Evolutionary conservation across 2,329 filamentous ascomycete species (phyloP), one percentile per base, ranked within the genome.

Genomic region (Phialophora chinensis): DNA sequence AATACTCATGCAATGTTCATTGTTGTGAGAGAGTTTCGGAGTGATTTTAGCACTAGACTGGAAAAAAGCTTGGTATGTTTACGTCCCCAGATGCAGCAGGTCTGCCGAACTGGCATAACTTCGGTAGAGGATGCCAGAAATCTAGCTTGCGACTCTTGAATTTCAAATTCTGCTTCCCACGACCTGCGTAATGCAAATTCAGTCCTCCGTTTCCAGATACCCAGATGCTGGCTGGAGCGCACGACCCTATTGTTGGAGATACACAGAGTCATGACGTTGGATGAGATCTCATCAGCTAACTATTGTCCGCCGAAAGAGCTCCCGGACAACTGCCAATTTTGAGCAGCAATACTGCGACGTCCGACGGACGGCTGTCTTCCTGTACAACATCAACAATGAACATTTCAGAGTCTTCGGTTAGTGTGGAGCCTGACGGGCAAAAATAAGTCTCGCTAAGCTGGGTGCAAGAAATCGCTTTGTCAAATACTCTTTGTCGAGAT

Each of bases 381-480:
- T 42, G 14, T 7, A n/a, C 38, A n/a, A 8, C 17, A 6, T n/a
- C 14, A 44, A 44, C 38, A 44, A 44, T n/a, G 17, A 42, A 5
- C 53, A 31, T 33, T n/a, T 55, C 25, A 31, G 17, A 55, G 17
- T 2, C 53, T 6, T 27, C 31, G 53, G 23, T 10, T n/a, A 31
- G 17, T n/a, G n/a, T 55, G 53, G 53, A 35, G 29, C 27, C 29
- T 33, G 25, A 35, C 12, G 17, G 8, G 29, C 29, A 10, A 29
- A 61, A 62, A 62, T 53, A 61, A 17, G 11, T 25, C 23, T 11
- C 7, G 20, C 12, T 52, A 12, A 17, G 27, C 38, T 31, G 25
- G 42, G 63, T 33, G 66, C 66, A 68, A 54, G 31, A 44, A 60
- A 38, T 47, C 38, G 35, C 63, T 57, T 68, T 68, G 63, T 68